Conservation (phyloP, 164 flowering plant genomes). For the Litsea cubeba region DNA sequence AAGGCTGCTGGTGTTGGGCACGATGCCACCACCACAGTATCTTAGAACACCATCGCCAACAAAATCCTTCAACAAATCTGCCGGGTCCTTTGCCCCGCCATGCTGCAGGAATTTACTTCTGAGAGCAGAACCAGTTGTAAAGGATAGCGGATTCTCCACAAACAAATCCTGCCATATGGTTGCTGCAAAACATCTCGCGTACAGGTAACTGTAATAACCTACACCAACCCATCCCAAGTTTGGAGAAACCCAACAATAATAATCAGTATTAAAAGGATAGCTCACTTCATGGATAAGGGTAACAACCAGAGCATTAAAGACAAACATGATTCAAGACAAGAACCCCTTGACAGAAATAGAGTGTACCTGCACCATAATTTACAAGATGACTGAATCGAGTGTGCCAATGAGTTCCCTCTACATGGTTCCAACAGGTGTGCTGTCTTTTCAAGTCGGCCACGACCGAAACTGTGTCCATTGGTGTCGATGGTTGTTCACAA, state of each 20-base stretch:
- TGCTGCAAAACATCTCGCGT: slow-evolving; percentile 88
- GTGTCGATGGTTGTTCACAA: slow-evolving; percentile 44
- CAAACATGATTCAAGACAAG: background rate
- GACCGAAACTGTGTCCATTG: slow-evolving; percentile 50
- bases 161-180: slow-evolving; percentile 81
- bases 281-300: background rate
- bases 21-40: slow-evolving; percentile 44
- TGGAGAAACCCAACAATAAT: background rate
- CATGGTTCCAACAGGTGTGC: slow-evolving; percentile 76
- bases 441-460: slow-evolving; percentile 67
- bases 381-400: slow-evolving; percentile 83
- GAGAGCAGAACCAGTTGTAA: slow-evolving; percentile 61
- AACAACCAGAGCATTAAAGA: background rate
- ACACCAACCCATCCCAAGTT: slow-evolving; percentile 9
- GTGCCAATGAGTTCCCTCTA: slow-evolving; percentile 93
- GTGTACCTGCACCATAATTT: slow-evolving; percentile 84
- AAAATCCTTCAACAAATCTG: slow-evolving; percentile 56
- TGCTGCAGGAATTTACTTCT: slow-evolving; percentile 69
- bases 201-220: slow-evolving; percentile 96
- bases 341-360: background rate
- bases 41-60: slow-evolving; percentile 52
- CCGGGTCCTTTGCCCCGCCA: slow-evolving; percentile 91
- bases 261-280: background rate
- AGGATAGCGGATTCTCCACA: slow-evolving; percentile 78
- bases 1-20: slow-evolving; percentile 62